Evolutionary conservation across 805 yeast species (phyloP).

Genomic region (Cyberlindnera xishuangbannaensis): DNA sequence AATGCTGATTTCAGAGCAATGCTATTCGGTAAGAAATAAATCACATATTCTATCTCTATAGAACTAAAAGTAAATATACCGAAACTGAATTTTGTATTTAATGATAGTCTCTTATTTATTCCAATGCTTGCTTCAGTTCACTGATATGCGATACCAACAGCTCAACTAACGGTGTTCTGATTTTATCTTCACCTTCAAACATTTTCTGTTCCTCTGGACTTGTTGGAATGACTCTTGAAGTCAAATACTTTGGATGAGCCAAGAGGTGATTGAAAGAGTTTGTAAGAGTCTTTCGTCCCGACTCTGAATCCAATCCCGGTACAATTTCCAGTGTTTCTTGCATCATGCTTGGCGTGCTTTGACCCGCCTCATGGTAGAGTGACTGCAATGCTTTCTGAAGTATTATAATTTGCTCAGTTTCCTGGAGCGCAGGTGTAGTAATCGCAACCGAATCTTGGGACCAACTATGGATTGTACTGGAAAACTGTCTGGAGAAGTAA

Average conservation of each 20-base stretch:
- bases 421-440: constrained; percentile 46
- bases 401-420: constrained; percentile 62
- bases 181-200: constrained; percentile 42
- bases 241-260: constrained; percentile 81
- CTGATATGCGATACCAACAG: constrained; percentile 44
- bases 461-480: constrained; percentile 64
- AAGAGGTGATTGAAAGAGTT: constrained; percentile 64
- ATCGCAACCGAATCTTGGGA: constrained; percentile 47
- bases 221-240: constrained; percentile 60
- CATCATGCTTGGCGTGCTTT: constrained; percentile 22
- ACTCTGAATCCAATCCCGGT: constrained; percentile 58
- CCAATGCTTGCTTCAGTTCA: constrained; percentile 43
- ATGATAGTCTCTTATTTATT: neutral
- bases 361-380: constrained; percentile 46
- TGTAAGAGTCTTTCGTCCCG: constrained; percentile 53
- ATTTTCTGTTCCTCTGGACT: constrained; percentile 58
- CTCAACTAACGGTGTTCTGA: constrained; percentile 37
- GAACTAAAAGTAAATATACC: no score
- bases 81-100: neutral
- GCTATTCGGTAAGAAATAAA: constrained; percentile 15
- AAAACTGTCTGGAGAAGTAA: constrained; percentile 61
- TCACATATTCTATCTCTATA: no score
- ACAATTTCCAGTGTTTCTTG: constrained; percentile 28
- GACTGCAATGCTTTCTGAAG: constrained; percentile 52
- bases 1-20: constrained; percentile 25